Conservation (phyloP, 805 yeast genomes). For the Cyberlindnera euphorbiiphila region DNA sequence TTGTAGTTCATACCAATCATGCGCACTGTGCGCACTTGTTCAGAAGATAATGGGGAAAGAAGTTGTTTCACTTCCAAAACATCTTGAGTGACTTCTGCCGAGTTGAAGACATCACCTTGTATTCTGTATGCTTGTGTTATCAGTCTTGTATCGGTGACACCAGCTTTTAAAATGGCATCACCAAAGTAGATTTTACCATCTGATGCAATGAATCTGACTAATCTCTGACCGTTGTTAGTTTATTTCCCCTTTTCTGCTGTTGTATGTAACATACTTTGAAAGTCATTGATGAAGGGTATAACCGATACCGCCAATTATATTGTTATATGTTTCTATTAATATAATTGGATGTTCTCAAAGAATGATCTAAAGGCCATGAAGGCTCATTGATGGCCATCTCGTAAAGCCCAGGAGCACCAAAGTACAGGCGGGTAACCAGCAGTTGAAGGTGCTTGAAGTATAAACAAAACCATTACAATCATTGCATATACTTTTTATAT, state of each 20-base stretch:
- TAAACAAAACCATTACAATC: too few species aligned
- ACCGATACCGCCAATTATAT: not conserved
- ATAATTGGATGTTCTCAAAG: too few species aligned
- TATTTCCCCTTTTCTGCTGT: too few species aligned
- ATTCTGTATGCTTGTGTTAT: conserved; percentile 40
- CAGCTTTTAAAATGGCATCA: conserved; percentile 41
- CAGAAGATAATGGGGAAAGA: conserved; percentile 35
- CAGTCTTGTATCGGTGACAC: conserved; percentile 34
- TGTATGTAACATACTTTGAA: conserved; percentile 3
- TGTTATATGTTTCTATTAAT: too few species aligned
- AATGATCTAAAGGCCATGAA: too few species aligned
- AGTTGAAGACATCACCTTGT: conserved; percentile 43
- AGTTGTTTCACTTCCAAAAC: conserved; percentile 32
- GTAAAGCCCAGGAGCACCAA: too few species aligned
- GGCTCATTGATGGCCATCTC: too few species aligned
- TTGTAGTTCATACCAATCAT: conserved; percentile 51
- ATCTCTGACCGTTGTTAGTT: conserved; percentile 15
- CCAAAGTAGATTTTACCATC: conserved; percentile 44
- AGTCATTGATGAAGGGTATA: not conserved
- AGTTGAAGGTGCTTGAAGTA: too few species aligned
- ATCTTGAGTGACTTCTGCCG: conserved; percentile 34
- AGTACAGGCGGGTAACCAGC: too few species aligned
- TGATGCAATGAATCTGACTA: conserved; percentile 43
- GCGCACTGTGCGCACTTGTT: conserved; percentile 32
- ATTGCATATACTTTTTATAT: too few species aligned